Percentiles rank a stretch among this genome's conserved stretches.
Conservation (phyloP, 2,329 filamentous ascomycete species). For the Fusarium solani-melongenae region DNA sequence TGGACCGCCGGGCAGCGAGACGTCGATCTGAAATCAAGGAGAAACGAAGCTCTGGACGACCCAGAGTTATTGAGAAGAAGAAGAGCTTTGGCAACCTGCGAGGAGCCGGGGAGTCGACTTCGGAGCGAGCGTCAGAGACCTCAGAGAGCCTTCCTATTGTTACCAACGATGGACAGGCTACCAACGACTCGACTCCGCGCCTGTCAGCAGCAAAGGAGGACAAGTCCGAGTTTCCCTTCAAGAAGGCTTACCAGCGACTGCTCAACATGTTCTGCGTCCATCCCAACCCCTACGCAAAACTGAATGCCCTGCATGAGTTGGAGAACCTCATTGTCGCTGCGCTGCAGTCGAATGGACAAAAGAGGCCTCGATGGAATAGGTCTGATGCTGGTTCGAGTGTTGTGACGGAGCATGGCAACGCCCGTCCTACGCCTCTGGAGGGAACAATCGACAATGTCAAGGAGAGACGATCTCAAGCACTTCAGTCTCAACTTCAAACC, state of each 20-base stretch:
- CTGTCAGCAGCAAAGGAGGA: slow-evolving; percentile 39
- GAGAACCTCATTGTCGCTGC: slow-evolving; percentile 85
- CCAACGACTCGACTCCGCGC: slow-evolving; percentile 43
- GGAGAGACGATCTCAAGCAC: slow-evolving; percentile 70
- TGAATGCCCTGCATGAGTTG: slow-evolving; percentile 84
- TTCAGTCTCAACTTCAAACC: slow-evolving; percentile 46
- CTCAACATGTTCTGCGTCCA: slow-evolving; percentile 89
- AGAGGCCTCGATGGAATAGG: slow-evolving; percentile 49
- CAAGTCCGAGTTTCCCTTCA: slow-evolving; percentile 77
- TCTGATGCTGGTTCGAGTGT: slow-evolving; percentile 51
- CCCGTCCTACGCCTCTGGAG: slow-evolving; percentile 64
- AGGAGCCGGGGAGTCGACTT: slow-evolving; percentile 56
- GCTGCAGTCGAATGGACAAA: slow-evolving; percentile 55
- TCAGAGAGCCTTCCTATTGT: slow-evolving; percentile 50
- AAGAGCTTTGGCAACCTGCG: slow-evolving; percentile 75
- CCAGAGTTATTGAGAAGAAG: slow-evolving; percentile 70
- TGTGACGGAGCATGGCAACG: slow-evolving; percentile 47
- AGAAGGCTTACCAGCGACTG: slow-evolving; percentile 80
- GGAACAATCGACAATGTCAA: slow-evolving; percentile 77
- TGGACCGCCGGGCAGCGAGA: slow-evolving; percentile 58
- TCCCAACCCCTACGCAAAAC: slow-evolving; percentile 87
- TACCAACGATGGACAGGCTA: slow-evolving; percentile 54
- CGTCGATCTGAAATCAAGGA: slow-evolving; percentile 55
- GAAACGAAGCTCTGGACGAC: slow-evolving; percentile 58
- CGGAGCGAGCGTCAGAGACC: slow-evolving; percentile 52